These are phyloP conservation scores for Cyberlindnera maclurae DNA, from an alignment of 805 yeast species.

Conservation along the genomic window DNA sequence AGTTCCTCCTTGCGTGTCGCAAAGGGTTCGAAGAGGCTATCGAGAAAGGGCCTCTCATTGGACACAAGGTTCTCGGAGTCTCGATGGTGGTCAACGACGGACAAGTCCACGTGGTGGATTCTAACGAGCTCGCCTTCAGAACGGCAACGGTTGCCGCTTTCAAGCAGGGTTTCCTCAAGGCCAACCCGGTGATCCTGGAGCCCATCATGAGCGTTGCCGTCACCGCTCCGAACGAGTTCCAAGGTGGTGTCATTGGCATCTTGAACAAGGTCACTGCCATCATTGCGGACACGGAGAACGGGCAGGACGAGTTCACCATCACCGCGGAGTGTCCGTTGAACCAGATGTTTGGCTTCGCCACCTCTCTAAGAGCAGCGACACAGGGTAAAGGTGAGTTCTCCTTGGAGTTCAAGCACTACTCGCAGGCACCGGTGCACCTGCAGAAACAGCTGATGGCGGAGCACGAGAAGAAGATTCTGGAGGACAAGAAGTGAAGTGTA, in stretches of 20 bases:
- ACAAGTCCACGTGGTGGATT: constrained; percentile 94
- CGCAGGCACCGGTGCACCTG: constrained; percentile 84
- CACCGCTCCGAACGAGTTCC: constrained; percentile 94
- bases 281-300: constrained; percentile 90
- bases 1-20: constrained; percentile 86
- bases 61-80: constrained; percentile 89
- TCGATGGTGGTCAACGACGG: constrained; percentile 95
- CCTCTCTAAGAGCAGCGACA: constrained; percentile 89
- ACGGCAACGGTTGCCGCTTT: constrained; percentile 90
- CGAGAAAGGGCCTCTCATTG: constrained; percentile 94
- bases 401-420: constrained; percentile 86
- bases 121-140: constrained; percentile 91
- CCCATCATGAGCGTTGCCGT: constrained; percentile 94
- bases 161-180: constrained; percentile 78
- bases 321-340: constrained; percentile 95
- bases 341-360: constrained; percentile 93
- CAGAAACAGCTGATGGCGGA: constrained; percentile 88
- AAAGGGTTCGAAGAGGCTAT: constrained; percentile 93
- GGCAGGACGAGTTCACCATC: constrained; percentile 88
- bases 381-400: constrained; percentile 99
- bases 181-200: constrained; percentile 85
- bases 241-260: constrained; percentile 85
- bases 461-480: constrained; percentile 44
- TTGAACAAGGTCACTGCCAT: constrained; percentile 89
- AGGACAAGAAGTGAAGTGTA: constrained; percentile 15